These are phyloP conservation scores for Wilhelminamyces savonicus DNA, from an alignment of 805 yeast genomes.

Conservation along the genomic window DNA sequence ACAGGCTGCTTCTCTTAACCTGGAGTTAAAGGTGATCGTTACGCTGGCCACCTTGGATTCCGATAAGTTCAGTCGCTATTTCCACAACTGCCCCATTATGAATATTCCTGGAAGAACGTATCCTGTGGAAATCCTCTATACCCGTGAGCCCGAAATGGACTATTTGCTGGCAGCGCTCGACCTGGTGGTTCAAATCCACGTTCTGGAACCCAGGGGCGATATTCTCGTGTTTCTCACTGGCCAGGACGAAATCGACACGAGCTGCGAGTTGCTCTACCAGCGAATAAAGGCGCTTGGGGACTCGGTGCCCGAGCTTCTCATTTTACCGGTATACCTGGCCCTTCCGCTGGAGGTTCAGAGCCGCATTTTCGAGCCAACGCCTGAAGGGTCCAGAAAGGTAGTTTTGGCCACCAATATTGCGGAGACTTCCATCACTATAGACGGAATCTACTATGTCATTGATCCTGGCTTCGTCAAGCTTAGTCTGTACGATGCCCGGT, in stretches of 20 bases:
- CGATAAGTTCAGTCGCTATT: constrained; percentile 73
- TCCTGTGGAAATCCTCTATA: constrained; percentile 80
- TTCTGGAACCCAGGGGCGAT: constrained; percentile 73
- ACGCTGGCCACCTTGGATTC: constrained; percentile 95
- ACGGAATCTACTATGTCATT: constrained; percentile 84
- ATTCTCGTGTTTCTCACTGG: constrained; percentile 82
- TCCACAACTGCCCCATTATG: constrained; percentile 74
- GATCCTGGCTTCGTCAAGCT: constrained; percentile 95
- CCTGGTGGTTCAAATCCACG: constrained; percentile 79
- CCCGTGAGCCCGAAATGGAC: constrained; percentile 80
- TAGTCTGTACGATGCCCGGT: constrained; percentile 78
- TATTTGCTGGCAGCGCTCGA: constrained; percentile 80
- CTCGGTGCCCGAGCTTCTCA: constrained; percentile 57
- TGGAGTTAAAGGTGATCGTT: constrained; percentile 69
- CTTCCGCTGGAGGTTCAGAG: constrained; percentile 88
- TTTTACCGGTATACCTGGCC: constrained; percentile 86
- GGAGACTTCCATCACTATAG: constrained; percentile 94
- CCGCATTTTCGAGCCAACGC: constrained; percentile 84
- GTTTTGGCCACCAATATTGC: constrained; percentile 95
- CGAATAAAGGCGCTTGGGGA: constrained; percentile 60
- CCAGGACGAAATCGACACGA: constrained; percentile 90
- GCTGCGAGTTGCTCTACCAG: constrained; percentile 68
- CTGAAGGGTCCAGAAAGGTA: constrained; percentile 75
- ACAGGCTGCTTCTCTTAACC: constrained; percentile 62
- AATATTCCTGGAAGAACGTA: constrained; percentile 85